Conservation (phyloP, 768 basidiomycete species). For the Lactifluus volemus region DNA sequence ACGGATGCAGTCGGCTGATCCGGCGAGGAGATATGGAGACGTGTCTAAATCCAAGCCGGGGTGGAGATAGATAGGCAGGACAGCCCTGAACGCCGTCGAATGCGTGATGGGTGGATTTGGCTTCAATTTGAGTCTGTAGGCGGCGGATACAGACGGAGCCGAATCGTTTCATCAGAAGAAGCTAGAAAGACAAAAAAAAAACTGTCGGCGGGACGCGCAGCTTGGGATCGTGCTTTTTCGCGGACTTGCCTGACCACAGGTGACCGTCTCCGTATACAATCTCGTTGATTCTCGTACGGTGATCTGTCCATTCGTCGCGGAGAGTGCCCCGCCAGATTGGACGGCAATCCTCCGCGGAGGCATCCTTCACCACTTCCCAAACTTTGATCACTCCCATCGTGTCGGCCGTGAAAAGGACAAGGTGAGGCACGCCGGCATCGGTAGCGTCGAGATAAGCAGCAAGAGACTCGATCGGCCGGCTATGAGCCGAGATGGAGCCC, state of each 20-base stretch:
- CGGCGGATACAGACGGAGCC: slow-evolving; percentile 43
- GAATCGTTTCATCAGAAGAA: slow-evolving; percentile 82
- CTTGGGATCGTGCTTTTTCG: neutral
- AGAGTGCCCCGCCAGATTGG: slow-evolving; percentile 45
- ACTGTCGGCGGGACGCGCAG: neutral
- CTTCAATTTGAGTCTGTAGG: slow-evolving; percentile 24
- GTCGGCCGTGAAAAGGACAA: slow-evolving; percentile 71
- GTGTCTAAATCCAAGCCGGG: slow-evolving; percentile 32
- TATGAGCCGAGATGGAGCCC: slow-evolving; percentile 75
- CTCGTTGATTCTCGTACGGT: slow-evolving; percentile 80
- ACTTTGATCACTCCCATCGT: slow-evolving; percentile 85
- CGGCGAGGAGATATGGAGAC: slow-evolving; percentile 74
- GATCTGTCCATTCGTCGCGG: slow-evolving; percentile 52
- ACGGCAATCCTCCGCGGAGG: slow-evolving; percentile 28
- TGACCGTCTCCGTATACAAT: slow-evolving; percentile 55
- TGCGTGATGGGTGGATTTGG: slow-evolving; percentile 48
- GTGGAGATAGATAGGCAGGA: slow-evolving; percentile 61
- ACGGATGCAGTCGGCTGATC: slow-evolving; percentile 74
- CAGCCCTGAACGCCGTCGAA: slow-evolving; percentile 55
- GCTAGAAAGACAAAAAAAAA: slow-evolving; percentile 36
- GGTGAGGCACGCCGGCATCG: slow-evolving; percentile 27
- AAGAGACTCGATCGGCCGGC: slow-evolving; percentile 78
- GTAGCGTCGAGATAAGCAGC: slow-evolving; percentile 35
- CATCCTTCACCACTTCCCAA: slow-evolving; percentile 55
- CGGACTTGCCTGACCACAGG: slow-evolving; percentile 78